These are phyloP conservation scores for Auxenochlorella protothecoides DNA, from an alignment of 139 green algal genomes.

Conservation along the genomic window DNA sequence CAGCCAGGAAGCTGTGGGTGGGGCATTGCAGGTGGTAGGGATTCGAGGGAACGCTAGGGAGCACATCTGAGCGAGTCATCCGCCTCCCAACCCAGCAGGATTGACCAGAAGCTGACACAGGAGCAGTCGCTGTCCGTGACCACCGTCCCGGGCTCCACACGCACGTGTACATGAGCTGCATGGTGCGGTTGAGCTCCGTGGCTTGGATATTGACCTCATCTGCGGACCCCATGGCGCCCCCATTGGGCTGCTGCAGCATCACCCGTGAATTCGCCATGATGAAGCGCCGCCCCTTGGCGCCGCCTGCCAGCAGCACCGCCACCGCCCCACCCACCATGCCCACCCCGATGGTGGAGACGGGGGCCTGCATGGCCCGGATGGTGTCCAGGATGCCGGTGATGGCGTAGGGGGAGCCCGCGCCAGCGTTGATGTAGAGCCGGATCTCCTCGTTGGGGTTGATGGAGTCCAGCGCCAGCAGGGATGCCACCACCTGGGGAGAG, in stretches of 20 bases:
- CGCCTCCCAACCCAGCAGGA: no score
- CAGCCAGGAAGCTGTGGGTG: constrained; percentile 50
- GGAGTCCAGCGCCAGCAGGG: constrained; percentile 77
- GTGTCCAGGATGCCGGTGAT: constrained; percentile 79
- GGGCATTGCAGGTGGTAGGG: no score
- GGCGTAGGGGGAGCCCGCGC: constrained; percentile 64
- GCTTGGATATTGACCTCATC: constrained; percentile 62
- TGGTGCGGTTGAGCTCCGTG: constrained; percentile 50
- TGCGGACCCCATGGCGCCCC: constrained; percentile 46
- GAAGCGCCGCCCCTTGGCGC: constrained; percentile 80
- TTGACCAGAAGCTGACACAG: no score
- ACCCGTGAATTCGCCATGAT: constrained; percentile 84
- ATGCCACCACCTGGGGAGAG: constrained; percentile 61
- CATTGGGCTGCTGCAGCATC: constrained; percentile 90
- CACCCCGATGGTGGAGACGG: constrained; percentile 71
- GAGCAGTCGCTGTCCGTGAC: no score
- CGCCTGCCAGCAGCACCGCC: constrained; percentile 65
- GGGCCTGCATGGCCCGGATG: constrained; percentile 62
- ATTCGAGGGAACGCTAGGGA: no score
- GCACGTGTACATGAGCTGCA: constrained; percentile 34
- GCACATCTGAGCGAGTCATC: no score
- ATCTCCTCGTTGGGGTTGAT: constrained; percentile 76
- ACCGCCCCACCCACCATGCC: constrained; percentile 63
- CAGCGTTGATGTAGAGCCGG: constrained; percentile 91
- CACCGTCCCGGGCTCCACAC: no score